These are phyloP conservation scores for Tolypocladium guangdongense DNA, from an alignment of 2,329 filamentous ascomycete genomes.

Conservation along the genomic window DNA sequence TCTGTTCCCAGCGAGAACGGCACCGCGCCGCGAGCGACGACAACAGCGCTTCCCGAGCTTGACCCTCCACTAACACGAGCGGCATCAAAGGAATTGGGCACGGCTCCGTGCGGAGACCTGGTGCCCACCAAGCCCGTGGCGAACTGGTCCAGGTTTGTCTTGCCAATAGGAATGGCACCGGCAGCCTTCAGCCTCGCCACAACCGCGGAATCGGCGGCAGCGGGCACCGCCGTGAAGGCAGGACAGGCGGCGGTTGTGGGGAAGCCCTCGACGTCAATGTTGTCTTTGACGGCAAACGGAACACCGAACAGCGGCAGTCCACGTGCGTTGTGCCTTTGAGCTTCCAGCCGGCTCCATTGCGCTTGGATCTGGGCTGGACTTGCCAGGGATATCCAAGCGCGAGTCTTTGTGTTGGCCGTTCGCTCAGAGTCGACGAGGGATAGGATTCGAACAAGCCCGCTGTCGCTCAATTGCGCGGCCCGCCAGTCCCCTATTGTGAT, in stretches of 20 bases:
- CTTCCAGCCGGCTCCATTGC: constrained; percentile 4
- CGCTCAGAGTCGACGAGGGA: constrained; percentile 12
- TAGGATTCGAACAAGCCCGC: constrained; percentile 16
- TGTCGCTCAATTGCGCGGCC: constrained; percentile 11
- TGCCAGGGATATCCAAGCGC: constrained; percentile 21
- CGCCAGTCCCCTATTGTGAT: constrained; percentile 16
- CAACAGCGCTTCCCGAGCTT: constrained; percentile 45
- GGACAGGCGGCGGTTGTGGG: constrained; percentile 43
- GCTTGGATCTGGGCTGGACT: constrained; percentile 13
- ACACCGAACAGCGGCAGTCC: constrained; percentile 41
- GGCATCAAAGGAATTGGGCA: constrained; percentile 38
- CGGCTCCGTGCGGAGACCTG: constrained; percentile 46
- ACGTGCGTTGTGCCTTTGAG: constrained; percentile 6
- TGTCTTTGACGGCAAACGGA: constrained; percentile 47
- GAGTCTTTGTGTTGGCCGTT: constrained; percentile 9
- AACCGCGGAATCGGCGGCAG: constrained; percentile 32
- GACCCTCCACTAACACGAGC: constrained; percentile 36
- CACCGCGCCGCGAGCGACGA: constrained; percentile 39
- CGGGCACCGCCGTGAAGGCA: constrained; percentile 32
- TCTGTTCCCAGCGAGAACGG: constrained; percentile 47
- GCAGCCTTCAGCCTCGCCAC: constrained; percentile 37
- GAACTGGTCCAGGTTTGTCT: constrained; percentile 50
- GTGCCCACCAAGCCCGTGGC: constrained; percentile 52
- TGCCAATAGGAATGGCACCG: constrained; percentile 47
- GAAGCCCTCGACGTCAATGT: constrained; percentile 39